Evolutionary conservation across 2,329 filamentous ascomycete genomes (phyloP), one percentile per base, ranked within the genome.

Genomic region (Ophiocordyceps camponoti-saundersi): DNA sequence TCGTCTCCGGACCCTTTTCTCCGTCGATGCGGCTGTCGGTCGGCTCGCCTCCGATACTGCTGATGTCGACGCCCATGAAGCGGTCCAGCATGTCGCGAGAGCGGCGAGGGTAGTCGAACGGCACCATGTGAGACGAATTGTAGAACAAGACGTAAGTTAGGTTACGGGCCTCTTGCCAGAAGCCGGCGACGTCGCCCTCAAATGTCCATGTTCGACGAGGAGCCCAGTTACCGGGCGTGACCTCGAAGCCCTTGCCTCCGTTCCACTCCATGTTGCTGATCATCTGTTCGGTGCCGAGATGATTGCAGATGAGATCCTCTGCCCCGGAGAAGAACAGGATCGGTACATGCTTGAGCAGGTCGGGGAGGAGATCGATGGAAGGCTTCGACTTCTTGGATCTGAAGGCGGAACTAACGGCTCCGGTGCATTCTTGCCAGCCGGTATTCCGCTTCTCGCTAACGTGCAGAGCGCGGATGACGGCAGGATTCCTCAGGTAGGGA

Each of bases 101-200:
- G 50, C 88, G 82, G 44, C 87, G 80, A 1, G 90, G 82, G 56
- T 84, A 85, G 63, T 98, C 90, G 58, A 92, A 96, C 1, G 92
- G 93, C 1, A 98, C 92, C 92, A 98, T 98, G 64, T 98, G 92
- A 45, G 85, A 94, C 16, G 87, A 80, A 62, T 98, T 94, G 70
- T 94, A 86, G 66, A 96, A 95, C 40, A 93, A 72, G 30, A 98
- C 81, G 59, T 98, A 98, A 1, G 92, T 95, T 50, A 98, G 67
- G 65, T 98, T 98, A 53, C 93, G 80, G 2, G 92, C 90, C 61
- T 88, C 79, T 64, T 98, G 93, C 72, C 90, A 98, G 59, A 93
- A 86, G 22, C 92, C 92, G 3, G 89, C 89, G 1, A 78, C 68
- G 55, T 95, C 77, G 50, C 82, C 85, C 63, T 96, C 92, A 53